A percentile compares a stretch with the other conserved stretches of the same genome.
Evolutionary conservation across 148 eudicot species (phyloP).

Genomic region (Polygonum aviculare): DNA sequence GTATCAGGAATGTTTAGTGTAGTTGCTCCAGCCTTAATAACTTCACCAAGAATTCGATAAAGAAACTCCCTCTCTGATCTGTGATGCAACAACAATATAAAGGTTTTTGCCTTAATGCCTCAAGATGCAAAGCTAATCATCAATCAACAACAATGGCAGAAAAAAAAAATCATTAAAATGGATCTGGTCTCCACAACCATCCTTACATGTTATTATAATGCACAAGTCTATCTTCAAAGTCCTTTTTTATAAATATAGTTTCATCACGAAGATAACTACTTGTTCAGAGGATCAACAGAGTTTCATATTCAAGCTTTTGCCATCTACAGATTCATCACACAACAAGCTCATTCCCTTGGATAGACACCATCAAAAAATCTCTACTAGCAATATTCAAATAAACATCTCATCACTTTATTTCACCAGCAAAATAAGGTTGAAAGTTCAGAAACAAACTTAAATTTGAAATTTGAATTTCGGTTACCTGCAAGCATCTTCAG

Average conservation of each 20-base stretch:
- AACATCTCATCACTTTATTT: not conserved
- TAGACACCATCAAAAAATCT: not conserved
- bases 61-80: slow-evolving; percentile 92
- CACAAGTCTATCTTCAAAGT: not conserved
- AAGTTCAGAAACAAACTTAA: no score
- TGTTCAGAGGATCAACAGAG: not conserved
- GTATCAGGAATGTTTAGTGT: slow-evolving; percentile 94
- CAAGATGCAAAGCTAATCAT: not conserved
- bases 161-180: not conserved
- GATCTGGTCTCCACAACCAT: not conserved
- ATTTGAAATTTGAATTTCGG: not conserved
- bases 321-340: not conserved
- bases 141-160: not conserved
- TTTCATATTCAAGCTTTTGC: not conserved
- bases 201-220: not conserved
- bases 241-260: not conserved
- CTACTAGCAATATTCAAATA: not conserved
- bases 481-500: slow-evolving; percentile 98
- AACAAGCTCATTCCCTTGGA: not conserved
- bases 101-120: not conserved
- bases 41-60: slow-evolving; percentile 79
- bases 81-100: slow-evolving; percentile 12
- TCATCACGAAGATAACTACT: not conserved
- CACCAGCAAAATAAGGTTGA: not conserved
- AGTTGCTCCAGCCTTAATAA: slow-evolving; percentile 92